Evolutionary conservation across 1,284 basidiomycete genomes (phyloP), one percentile per base, ranked within the genome.

Genomic region (Sanghuangporus sanghuang): DNA sequence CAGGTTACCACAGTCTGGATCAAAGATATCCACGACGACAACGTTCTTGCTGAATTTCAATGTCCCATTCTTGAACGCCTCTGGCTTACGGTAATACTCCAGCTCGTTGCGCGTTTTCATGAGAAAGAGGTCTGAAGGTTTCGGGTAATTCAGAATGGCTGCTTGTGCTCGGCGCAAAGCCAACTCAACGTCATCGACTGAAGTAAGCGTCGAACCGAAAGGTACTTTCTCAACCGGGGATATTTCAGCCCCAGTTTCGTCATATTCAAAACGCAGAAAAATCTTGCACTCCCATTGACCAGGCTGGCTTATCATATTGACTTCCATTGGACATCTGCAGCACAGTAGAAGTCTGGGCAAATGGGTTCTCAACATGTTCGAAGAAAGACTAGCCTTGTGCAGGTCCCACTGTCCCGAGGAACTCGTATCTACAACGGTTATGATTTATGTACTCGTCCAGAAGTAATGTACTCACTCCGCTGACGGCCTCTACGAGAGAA

Each of bases 1-100:
- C 18, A 85, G 71, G 64, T 84, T 80, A 0, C 79, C 78, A 0
- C 77, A 73, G 0, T 74, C 71, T 0, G 79, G 80, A 61, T 72
- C 74, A 8, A 65, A 57, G 18, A 76, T 72, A 42, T 73, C 70
- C 7, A 75, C 66, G 4, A 69, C 66, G 27, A 76, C 71, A 8
- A 67, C 62, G 50, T 71, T 69, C 56, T 62, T 67, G 0, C 71
- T 71, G 62, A 75, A 74, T 38, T 63, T 66, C 14, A 64, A 57
- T 16, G 69, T 67, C 5, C 61, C 38, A 7, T 42, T 40, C 52
- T 67, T 66, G 55, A 59, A 14, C 23, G 38, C 56, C 66, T 65
- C 3, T 56, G 64, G 9, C 64, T 56, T 60, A 18, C 61, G 57
- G 38, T 63, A 63, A 2, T 48, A 57, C 54, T 60, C 64, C 4